Percentiles rank a stretch among this genome's conserved stretches.
These are phyloP conservation scores for Glycine latifolia DNA, from an alignment of 306 rosid species.

Conservation along the genomic window DNA sequence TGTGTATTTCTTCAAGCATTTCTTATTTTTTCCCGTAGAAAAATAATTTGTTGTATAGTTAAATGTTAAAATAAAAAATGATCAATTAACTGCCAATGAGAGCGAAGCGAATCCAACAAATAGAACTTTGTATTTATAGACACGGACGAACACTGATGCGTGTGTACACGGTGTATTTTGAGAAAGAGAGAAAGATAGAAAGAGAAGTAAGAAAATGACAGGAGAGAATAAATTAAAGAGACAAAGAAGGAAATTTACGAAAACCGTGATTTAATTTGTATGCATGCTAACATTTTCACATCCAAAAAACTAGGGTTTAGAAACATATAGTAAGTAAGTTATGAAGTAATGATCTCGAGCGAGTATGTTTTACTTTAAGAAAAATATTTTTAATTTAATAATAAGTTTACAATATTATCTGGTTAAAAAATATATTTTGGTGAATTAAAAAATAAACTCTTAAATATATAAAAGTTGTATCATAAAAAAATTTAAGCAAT, in stretches of 20 bases:
- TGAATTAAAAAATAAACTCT: background rate
- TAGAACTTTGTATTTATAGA: conserved; percentile 26
- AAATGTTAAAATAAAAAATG: conserved; percentile 16
- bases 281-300: conserved; percentile 18
- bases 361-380: background rate
- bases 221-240: background rate
- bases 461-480: background rate
- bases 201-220: conserved; percentile 22
- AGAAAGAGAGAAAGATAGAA: background rate
- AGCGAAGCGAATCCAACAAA: conserved; percentile 27
- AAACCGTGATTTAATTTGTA: conserved; percentile 4
- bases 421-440: background rate
- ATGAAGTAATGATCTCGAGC: background rate
- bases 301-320: background rate
- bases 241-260: background rate
- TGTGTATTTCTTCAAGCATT: background rate
- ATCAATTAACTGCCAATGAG: conserved; percentile 14
- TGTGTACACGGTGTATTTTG: conserved; percentile 6
- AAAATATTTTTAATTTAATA: background rate
- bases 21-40: background rate
- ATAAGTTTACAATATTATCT: no score
- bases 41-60: background rate
- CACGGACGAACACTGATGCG: conserved; percentile 35
- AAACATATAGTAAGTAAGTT: background rate
- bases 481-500: background rate